Percentiles rank a stretch among this genome's conserved stretches.
phyloP scores from a whole-genome alignment of 768 basidiomycete species.

The Phaeotremella skinneri region DNA sequence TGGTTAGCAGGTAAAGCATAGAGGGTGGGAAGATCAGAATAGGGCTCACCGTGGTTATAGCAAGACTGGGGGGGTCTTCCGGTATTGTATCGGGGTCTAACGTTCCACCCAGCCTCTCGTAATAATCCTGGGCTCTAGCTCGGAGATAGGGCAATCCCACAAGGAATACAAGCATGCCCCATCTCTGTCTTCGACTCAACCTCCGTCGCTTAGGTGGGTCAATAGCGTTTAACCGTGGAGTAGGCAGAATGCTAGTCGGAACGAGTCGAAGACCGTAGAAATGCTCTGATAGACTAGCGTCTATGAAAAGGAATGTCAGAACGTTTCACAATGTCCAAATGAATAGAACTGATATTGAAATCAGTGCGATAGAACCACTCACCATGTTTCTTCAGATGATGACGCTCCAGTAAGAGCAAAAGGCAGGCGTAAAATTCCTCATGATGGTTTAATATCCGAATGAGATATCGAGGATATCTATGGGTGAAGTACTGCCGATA shows the following conservation, averaged over 20 bases:
- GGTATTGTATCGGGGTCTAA: slow-evolving; percentile 65
- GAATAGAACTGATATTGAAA: neutral
- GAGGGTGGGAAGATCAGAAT: neutral
- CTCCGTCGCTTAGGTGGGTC: slow-evolving; percentile 51
- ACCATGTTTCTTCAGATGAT: slow-evolving; percentile 87
- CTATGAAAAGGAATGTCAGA: slow-evolving; percentile 55
- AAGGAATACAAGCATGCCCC: slow-evolving; percentile 73
- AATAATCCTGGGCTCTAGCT: slow-evolving; percentile 85
- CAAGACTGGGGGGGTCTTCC: slow-evolving; percentile 51
- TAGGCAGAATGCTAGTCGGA: slow-evolving; percentile 8
- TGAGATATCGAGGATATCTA: slow-evolving; percentile 84
- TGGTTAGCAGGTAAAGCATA: neutral
- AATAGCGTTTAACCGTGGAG: slow-evolving; percentile 30
- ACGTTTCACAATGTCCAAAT: neutral
- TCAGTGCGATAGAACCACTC: slow-evolving; percentile 36
- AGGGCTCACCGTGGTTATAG: slow-evolving; percentile 20
- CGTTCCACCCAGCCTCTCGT: slow-evolving; percentile 83
- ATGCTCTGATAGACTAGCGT: slow-evolving; percentile 90
- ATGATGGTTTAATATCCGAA: slow-evolving; percentile 87
- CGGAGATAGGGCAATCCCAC: slow-evolving; percentile 86
- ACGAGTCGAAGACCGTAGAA: slow-evolving; percentile 72
- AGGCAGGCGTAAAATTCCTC: slow-evolving; percentile 91
- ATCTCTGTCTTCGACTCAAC: slow-evolving; percentile 66
- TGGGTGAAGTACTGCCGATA: slow-evolving; percentile 80
- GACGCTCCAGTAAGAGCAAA: slow-evolving; percentile 84